Percentiles rank a stretch among this genome's conserved stretches.
Conservation (phyloP, 805 yeast genomes). For the Pichia phayaonensis region DNA sequence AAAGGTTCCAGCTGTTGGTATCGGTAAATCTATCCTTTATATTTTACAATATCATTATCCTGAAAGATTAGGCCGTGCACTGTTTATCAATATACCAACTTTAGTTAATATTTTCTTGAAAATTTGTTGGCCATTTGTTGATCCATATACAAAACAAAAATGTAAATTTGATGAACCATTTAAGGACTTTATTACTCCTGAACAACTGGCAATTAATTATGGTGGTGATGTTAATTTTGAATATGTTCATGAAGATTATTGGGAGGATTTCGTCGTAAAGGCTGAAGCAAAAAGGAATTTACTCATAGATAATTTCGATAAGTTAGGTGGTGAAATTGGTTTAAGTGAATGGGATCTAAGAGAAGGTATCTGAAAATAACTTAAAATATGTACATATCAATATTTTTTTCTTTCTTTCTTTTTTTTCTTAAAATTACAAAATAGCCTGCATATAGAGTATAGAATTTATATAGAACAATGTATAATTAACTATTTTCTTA, state of each 20-base stretch:
- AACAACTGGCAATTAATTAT: slow-evolving; percentile 72
- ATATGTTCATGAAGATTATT: slow-evolving; percentile 72
- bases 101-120: slow-evolving; percentile 89
- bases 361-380: slow-evolving; percentile 20
- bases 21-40: slow-evolving; percentile 83
- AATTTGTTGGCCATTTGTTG: slow-evolving; percentile 92
- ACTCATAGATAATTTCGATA: slow-evolving; percentile 60
- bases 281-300: slow-evolving; percentile 48
- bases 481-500: slow-evolving; percentile 45
- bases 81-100: slow-evolving; percentile 91
- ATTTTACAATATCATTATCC: slow-evolving; percentile 96
- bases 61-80: slow-evolving; percentile 87
- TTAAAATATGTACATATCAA: background rate
- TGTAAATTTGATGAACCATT: slow-evolving; percentile 89
- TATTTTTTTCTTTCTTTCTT: slow-evolving; percentile 5
- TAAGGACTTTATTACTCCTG: slow-evolving; percentile 67
- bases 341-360: slow-evolving; percentile 77
- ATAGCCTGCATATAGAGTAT: background rate
- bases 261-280: slow-evolving; percentile 63
- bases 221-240: slow-evolving; percentile 84
- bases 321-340: slow-evolving; percentile 69
- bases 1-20: slow-evolving; percentile 68
- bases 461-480: background rate
- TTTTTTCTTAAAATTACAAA: background rate
- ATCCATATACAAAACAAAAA: slow-evolving; percentile 90